Base-by-base conservation (phyloP, 2,329 filamentous ascomycete species). In the Diaporthe sp. region DNA sequence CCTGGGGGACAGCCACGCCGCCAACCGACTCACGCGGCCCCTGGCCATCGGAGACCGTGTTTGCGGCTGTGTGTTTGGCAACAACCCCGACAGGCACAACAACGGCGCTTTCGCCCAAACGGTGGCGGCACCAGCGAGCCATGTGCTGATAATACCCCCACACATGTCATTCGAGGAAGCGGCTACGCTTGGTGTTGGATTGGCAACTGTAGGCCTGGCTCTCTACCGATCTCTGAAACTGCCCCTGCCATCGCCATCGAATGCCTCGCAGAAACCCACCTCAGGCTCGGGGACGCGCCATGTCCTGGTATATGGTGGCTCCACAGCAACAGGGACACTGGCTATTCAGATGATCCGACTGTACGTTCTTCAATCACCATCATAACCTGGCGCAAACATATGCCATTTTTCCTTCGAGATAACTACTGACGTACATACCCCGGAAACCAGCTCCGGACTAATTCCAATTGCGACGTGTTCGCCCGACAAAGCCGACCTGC, bases 401-500 rank as follows among this genome's bases (percentile, higher is more conserved):
- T 30, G 42, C 42, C 42, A 45, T 17, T 45, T 45, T 45, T n/a
- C n/a, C n/a, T n/a, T n/a, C n/a, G 19, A 13, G 42, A 45, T 45
- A 45, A 19, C 13, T 45, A 45, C 42, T 45, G 42, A 45, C 42
- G 52, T 13, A 33, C 17, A 52, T 19, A n/a, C 28, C 28, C 42
- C 12, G 42, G 2, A 45, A 45, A 45, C n/a, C 60, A 71, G 69
- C 30, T 74, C 76, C 15, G 71, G 76, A 22, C 72, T 69, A 38
- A 74, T 54, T 38, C 50, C 72, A 17, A 61, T 73, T 7, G 67
- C 73, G 9, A 77, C 77, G 3, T 78, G 77, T 61, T 78, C 77
- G 4, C 79, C 79, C 1, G 60, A 74, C 4, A 80, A 80, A 76
- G 84, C 82, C 69, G 80, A 80, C 7, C 79, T 87, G 1, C 83